phyloP scores from a whole-genome alignment of 495 filamentous ascomycete species.

The Daldinia decipiens region DNA sequence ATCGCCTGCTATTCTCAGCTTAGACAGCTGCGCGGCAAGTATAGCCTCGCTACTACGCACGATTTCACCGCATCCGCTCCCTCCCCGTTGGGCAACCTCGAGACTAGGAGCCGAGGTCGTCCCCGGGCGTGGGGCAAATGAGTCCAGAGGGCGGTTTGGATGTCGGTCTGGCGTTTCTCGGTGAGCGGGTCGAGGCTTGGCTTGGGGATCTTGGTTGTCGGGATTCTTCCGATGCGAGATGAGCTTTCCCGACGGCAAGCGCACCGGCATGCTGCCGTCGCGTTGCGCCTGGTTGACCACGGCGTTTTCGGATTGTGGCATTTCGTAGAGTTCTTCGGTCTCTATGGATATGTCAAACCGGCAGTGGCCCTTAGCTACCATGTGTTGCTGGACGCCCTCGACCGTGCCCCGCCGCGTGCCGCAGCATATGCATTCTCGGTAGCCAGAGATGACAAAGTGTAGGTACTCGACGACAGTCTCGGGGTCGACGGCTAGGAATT shows the following conservation, averaged over 20 bases:
- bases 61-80: background rate
- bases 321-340: background rate
- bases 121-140: background rate
- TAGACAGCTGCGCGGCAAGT: slow-evolving; percentile 3
- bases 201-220: background rate
- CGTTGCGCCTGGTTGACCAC: background rate
- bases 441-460: slow-evolving; percentile 52
- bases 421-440: slow-evolving; percentile 53
- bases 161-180: background rate
- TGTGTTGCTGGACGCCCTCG: slow-evolving; percentile 53
- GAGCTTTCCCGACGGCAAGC: background rate
- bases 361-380: slow-evolving; percentile 50
- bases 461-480: slow-evolving; percentile 40
- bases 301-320: background rate
- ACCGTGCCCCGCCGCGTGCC: slow-evolving; percentile 45
- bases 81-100: background rate
- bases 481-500: background rate
- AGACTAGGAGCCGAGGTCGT: background rate
- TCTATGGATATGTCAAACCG: slow-evolving; percentile 45
- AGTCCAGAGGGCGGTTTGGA: background rate
- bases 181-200: background rate
- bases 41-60: slow-evolving; percentile 1
- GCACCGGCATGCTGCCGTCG: background rate
- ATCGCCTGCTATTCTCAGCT: slow-evolving; percentile 2
- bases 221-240: slow-evolving; percentile 1